Evolutionary conservation across 1,284 basidiomycete species (phyloP), one percentile per base, ranked within the genome.

Genomic region (Trametes polyzona): DNA sequence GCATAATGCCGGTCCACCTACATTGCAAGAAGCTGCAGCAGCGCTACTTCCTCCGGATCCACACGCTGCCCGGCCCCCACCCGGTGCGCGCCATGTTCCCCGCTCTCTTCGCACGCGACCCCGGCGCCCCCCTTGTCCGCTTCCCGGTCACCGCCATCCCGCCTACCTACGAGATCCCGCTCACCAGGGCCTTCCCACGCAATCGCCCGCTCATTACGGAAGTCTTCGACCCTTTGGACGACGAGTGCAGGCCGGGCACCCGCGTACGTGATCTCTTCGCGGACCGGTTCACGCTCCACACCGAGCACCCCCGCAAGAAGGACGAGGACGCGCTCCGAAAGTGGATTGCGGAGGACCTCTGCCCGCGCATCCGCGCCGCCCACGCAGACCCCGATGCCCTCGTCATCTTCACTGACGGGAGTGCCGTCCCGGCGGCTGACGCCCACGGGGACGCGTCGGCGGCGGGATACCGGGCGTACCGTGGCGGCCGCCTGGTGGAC

Each of bases 361-460:
- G 14, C 3, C 53, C 46, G 0, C 40, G 40, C 24, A 49, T 50
- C 26, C 14, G 24, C 1, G 26, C 16, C 2, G 30, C 24, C 12
- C 40, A 33, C 33, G 14, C 6, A 4, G 37, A 50, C 19, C 29
- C 30, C 4, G 17, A n/a, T 27, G 42, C 47, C 3, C 23, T 55
- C 2, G 24, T 39, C 35, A 5, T 50, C 19, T 55, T 50, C 33
- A 55, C 54, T 0, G 54, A 55, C n/a, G 54, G 47, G 4, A 50
- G 47, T 27, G 30, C 54, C 0, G 27, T 21, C 14, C 10, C 6
- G n/a, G 14, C 2, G 2, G 12, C 5, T 4, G 24, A 1, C 4
- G 21, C 8, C 16, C 11, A 10, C 17, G 16, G 17, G 17, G 14
- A 21, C 6, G 33, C 16, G 1, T 35, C 32, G 0, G 19, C 46